Evolutionary conservation across 768 basidiomycete species (phyloP), one percentile per base, ranked within the genome.

Genomic region (Pleurotus sapidus): DNA sequence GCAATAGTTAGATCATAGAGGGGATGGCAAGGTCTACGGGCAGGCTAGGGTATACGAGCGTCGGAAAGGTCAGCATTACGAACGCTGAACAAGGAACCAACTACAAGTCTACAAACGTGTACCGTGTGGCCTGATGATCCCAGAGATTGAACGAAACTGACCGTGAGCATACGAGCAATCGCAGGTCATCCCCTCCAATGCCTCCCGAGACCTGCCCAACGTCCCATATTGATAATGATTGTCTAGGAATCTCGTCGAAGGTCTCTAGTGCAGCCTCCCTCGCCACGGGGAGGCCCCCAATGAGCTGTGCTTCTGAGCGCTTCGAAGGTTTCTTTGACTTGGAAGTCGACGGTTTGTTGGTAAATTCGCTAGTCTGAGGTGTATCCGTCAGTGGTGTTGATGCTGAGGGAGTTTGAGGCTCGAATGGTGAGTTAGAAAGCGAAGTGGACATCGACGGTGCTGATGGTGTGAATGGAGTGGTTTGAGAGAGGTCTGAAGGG

Each of bases 141-240:
- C 18, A n/a, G 20, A 39, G 51, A 30, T 5, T 56, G 55, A 57
- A 50, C 39, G 55, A 38, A 64, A 88, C 91, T 78, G 70, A 96
- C 93, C 87, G 69, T 81, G 82, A 58, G 89, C 84, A 70, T 84
- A 96, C 58, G 73, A 74, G 74, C 97, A 99, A 69, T 99, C 97
- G 77, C 97, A 99, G 20, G 87, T 84, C 89, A 95, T 93, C 72
- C 92, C 90, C 76, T 98, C 97, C 66, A 89, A 81, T 55, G 87
- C 81, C 74, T 96, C 93, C 67, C 89, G 85, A 54, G 91, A 92
- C 64, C 84, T 83, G n/a, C 96, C 96, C 56, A 98, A 75, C 27
- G 86, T 81, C 68, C 86, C 87, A 72, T 87, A 87, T 77, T 96
- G 93, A 70, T 97, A 97, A 65, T 86, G 86, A 70, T 94, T 96